Base-by-base conservation (phyloP, 257 asterid species). In the Scutellaria barbata region DNA sequence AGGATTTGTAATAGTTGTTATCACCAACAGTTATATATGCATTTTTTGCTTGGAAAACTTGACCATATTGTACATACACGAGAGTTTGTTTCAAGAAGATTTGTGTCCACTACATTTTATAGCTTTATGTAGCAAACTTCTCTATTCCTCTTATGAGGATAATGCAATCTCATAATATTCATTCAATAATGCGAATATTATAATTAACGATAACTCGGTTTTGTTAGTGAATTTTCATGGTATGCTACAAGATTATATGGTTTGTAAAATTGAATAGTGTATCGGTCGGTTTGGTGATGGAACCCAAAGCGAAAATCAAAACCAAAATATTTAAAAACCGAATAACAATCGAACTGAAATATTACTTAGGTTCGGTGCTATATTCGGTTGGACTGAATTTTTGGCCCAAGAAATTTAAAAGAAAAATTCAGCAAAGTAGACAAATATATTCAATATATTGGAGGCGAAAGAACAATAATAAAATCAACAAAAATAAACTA, bases 51-150 rank as follows among this genome's bases (percentile, higher is more conserved):
- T 66, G 60, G 35, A 66, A 37, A 13, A 55, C 10, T 41, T 18
- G 25, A 20, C 50, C 42, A 7, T 58, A 51, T 25, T 65, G 71
- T 76, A 70, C 65, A 63, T 63, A 55, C 52, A 56, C 47, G 3
- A 46, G 8, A 10, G 10, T 69, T 70, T 20, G 9, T n/a, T 47
- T 63, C 8, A 14, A 54, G 56, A 17, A 17, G 40, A 50, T 42
- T 30, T 66, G 59, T 58, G 13, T 51, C 33, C 12, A 18, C 4
- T 39, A 9, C 5, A 61, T 50, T 46, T 37, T 16, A 59, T 43
- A 45, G 40, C 37, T 56, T 14, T 8, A 71, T 16, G 25, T n/a
- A 51, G 16, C 22, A 43, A 8, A n/a, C 22, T n/a, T 37, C 63
- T 30, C 18, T 30, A 11, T 33, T 2, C 35, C 12, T 25, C 52